Conservation (phyloP, 2,329 filamentous ascomycete genomes). For the Lasiodiplodia hormozganensis region DNA sequence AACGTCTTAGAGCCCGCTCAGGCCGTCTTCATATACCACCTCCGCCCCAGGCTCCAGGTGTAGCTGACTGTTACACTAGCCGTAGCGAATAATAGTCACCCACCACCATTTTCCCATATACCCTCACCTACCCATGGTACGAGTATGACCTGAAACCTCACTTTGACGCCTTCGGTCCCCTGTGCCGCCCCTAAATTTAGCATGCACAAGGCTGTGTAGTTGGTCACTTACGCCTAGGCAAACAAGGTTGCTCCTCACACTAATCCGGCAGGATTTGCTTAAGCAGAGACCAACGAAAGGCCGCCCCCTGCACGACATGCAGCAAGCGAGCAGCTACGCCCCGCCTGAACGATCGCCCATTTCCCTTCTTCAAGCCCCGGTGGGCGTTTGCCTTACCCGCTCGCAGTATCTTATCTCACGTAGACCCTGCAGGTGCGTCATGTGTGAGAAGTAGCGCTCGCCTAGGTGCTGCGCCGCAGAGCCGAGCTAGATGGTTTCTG, state of each 20-base stretch:
- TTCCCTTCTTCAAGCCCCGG: background rate
- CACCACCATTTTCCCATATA: background rate
- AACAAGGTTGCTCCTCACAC: background rate
- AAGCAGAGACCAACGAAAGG: background rate
- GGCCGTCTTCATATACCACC: conserved; percentile 1
- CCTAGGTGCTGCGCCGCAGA: conserved; percentile 12
- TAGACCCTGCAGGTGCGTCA: background rate
- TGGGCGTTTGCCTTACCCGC: background rate
- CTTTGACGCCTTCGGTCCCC: background rate
- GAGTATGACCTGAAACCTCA: conserved; percentile 4
- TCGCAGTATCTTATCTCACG: background rate
- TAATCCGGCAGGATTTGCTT: background rate
- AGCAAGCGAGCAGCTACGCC: background rate
- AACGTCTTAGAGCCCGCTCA: background rate
- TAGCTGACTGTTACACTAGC: conserved; percentile 4
- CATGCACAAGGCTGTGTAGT: background rate
- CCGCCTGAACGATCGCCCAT: background rate
- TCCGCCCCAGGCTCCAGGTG: background rate
- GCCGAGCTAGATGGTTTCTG: background rate
- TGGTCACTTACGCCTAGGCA: background rate
- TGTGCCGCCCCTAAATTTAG: background rate
- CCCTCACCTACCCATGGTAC: background rate
- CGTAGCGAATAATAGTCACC: background rate
- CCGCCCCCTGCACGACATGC: background rate
- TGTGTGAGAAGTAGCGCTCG: background rate